Evolutionary conservation across 2,329 filamentous ascomycete genomes (phyloP), one percentile per base, ranked within the genome.

Genomic region (Neoarthrinium moseri): DNA sequence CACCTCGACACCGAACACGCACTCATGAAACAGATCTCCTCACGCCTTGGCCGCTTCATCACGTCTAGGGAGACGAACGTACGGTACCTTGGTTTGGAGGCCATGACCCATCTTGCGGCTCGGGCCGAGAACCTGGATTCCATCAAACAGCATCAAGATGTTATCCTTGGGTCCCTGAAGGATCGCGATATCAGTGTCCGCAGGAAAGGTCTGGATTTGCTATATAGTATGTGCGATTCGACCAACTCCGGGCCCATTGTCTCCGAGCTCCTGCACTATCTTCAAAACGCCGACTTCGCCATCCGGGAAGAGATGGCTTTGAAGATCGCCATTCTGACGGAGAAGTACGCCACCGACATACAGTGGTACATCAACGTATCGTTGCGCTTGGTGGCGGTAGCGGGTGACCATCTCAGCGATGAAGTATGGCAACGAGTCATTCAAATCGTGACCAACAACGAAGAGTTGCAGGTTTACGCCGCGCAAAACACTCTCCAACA

Each of bases 331-430:
- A 99, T 99, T 60, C 69, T 99, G 53, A 97, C 95, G 0, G 94
- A 99, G 65, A 97, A 97, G 64, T 99, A 99, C 64, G 94, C 94
- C 20, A 96, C 91, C 1, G 94, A 99, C 61, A 89, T 96, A 17
- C 92, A 97, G 71, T 99, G 94, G 94, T 99, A 99, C 66, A 95
- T 99, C 51, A 92, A 99, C 63, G 96, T 97, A 56, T 96, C 94
- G 10, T 76, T 99, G 55, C 84, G 92, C 46, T 80, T 99, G 43
- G 91, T 99, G 48, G 91, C 92, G 48, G 91, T 97, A 83, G 94
- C 95, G 3, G 94, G 94, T 55, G 94, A 99, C 61, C 94, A 99
- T 65, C 92, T 99, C 56, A 97, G 92, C 67, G 95, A 99, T 53
- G 94, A 99, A 69, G 94, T 99, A 15, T 99, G 94, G 94, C 94